These are phyloP conservation scores for Stagonosporopsis cucurbitacearum DNA, from an alignment of 2,329 filamentous ascomycete species.

Conservation along the genomic window DNA sequence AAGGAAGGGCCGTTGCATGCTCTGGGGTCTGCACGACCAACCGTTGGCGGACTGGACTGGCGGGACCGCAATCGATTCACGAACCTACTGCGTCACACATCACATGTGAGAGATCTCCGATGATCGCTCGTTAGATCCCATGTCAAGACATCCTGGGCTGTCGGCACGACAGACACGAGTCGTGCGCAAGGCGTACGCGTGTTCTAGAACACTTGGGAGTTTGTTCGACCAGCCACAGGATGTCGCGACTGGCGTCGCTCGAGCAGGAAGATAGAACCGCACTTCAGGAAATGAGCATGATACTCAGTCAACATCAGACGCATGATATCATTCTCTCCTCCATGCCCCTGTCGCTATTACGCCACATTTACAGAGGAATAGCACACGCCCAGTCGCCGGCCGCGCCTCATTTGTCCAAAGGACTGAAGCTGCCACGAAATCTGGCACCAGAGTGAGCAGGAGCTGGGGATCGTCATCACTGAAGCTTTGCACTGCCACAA, in stretches of 20 bases:
- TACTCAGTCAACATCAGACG: neutral
- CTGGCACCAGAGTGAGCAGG: neutral
- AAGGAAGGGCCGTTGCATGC: too few relatives aligned
- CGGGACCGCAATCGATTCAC: too few relatives aligned
- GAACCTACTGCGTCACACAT: too few relatives aligned
- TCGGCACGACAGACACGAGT: neutral
- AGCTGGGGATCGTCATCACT: neutral
- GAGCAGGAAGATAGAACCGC: too few relatives aligned
- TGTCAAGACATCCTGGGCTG: neutral
- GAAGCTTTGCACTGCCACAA: neutral
- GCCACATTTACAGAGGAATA: too few relatives aligned
- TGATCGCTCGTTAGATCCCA: neutral
- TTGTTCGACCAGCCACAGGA: neutral
- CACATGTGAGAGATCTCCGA: neutral
- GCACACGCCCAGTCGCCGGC: neutral
- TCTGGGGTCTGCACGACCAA: too few relatives aligned
- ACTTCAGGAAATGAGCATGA: too few relatives aligned
- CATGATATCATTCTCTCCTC: neutral
- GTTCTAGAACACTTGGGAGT: neutral
- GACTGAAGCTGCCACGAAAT: neutral
- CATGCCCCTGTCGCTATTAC: neutral
- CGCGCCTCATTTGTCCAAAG: neutral
- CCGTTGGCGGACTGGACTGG: too few relatives aligned
- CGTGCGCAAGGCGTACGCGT: neutral
- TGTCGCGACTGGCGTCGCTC: neutral